Evolutionary conservation across 1,284 basidiomycete species (phyloP), one percentile per base, ranked within the genome.

Genomic region (Cutaneotrichosporon cutaneum): DNA sequence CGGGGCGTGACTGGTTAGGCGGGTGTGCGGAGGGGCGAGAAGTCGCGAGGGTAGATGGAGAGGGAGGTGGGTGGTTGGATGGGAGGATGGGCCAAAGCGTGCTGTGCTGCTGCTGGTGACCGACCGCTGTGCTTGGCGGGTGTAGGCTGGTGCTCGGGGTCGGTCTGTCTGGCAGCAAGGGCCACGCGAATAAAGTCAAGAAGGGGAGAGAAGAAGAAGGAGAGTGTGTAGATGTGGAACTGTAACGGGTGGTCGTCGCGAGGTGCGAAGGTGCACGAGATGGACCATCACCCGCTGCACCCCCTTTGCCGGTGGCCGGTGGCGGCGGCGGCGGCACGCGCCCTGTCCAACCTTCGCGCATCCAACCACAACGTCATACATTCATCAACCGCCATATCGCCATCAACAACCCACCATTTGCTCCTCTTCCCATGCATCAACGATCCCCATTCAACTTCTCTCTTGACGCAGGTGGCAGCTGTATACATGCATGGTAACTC

Each of bases 401-500:
- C 39, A 16, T 36, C 35, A 33, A n/a, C 30, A 4, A 30, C 9
- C 30, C 30, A 30, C 30, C 9, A 4, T 30, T 30, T 30, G 30
- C 30, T 30, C 30, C 30, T 30, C 30, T 36, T 13, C 35, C 16
- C 3, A 42, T 42, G 39, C 39, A 42, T 42, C 16, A 42, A n/a
- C 39, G n/a, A 8, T 42, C 39, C 16, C n/a, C 39, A n/a, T 42
- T 24, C 55, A 45, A 14, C 45, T 24, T n/a, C n/a, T 47, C 39
- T n/a, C 27, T 26, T 8, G 30, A 45, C 36, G 21, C 42, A n/a
- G 3, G 21, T 26, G 14, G 13, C 18, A 42, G 39, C 48, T 51
- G 18, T 51, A 27, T 51, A 51, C 48, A 51, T 52, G 42, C 50
- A 62, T 58, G 13, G 26, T 27, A 14, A 30, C 54, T 59, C 59